phyloP scores from a whole-genome alignment of 441 rosid species.

The Corymbia calophylla region DNA sequence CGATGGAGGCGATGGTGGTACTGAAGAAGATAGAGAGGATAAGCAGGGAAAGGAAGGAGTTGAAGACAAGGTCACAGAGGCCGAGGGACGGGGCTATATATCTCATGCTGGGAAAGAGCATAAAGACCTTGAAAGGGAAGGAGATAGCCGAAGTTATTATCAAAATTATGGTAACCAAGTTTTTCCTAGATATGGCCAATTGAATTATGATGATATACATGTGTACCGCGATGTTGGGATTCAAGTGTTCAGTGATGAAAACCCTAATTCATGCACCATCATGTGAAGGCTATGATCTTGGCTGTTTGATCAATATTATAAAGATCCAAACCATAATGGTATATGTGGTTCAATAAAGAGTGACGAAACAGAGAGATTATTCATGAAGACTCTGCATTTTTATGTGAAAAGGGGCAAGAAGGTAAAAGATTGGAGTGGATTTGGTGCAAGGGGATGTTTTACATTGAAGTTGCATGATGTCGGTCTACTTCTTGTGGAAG shows the following conservation, averaged over 20 bases:
- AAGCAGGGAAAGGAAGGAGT: not conserved
- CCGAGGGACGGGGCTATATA: not conserved
- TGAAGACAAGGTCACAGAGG: not conserved
- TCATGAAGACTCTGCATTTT: not conserved
- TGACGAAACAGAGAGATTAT: not conserved
- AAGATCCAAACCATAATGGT: not conserved
- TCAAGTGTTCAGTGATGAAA: not conserved
- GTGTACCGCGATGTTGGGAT: not conserved
- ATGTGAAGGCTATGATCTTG: not conserved
- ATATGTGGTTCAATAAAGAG: not conserved
- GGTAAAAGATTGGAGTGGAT: not conserved
- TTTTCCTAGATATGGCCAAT: not conserved
- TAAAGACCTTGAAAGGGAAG: not conserved
- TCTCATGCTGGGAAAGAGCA: not conserved
- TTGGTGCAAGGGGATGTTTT: not conserved
- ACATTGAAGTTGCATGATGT: not conserved
- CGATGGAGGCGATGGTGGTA: not conserved
- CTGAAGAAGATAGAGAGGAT: not conserved
- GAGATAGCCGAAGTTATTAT: not conserved
- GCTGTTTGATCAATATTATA: not conserved
- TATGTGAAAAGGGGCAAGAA: not conserved
- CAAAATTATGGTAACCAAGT: not conserved
- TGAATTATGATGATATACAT: not conserved
- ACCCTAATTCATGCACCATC: not conserved
- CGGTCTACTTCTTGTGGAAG: not conserved